phyloP scores from a whole-genome alignment of 176 grass and related monocot genomes.

The Oryza brachyantha region DNA sequence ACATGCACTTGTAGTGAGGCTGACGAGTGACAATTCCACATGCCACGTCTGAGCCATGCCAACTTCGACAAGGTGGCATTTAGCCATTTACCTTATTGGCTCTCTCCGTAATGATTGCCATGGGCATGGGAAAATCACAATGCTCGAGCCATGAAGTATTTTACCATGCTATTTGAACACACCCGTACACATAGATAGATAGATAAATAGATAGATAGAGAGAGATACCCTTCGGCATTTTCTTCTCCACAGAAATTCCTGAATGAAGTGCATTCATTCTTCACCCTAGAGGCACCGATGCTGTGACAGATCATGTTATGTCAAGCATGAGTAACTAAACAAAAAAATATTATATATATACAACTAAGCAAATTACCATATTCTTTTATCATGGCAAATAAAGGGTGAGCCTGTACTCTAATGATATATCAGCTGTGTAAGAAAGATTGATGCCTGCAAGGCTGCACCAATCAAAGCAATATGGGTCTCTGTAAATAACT shows the following conservation, averaged over 20 bases:
- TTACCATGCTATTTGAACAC: background rate
- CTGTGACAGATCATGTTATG: slow-evolving; percentile 34
- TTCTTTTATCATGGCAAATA: background rate
- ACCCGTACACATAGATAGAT: too few species aligned
- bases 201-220: background rate
- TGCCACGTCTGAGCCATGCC: background rate
- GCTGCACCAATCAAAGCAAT: background rate
- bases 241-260: slow-evolving; percentile 56
- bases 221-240: slow-evolving; percentile 71
- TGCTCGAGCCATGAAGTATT: background rate
- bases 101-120: slow-evolving; percentile 3
- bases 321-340: slow-evolving; percentile 15
- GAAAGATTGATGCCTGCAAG: background rate
- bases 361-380: background rate
- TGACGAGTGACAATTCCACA: slow-evolving; percentile 14
- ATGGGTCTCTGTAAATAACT: background rate
- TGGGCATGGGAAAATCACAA: background rate
- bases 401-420: background rate
- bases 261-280: slow-evolving; percentile 69
- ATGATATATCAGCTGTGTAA: background rate
- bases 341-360: background rate
- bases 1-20: background rate
- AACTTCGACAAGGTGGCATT: background rate
- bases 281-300: slow-evolving; percentile 90
- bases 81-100: background rate